These are phyloP conservation scores for Harringtonia lauricola DNA, from an alignment of 2,329 filamentous ascomycete genomes.

Conservation along the genomic window DNA sequence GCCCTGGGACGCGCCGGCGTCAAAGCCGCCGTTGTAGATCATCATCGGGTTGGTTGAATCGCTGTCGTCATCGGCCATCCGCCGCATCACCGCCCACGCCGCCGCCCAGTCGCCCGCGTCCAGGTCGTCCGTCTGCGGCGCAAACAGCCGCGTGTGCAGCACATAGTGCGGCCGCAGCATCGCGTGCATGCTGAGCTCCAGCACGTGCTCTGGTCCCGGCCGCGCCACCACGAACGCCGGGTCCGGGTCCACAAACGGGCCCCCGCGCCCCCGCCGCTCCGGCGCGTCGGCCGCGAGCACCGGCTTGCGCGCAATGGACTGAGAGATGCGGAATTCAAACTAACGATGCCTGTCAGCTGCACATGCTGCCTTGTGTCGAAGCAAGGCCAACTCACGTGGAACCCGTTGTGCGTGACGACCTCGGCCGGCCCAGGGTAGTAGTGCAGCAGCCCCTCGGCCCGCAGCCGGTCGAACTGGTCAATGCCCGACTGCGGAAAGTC, in stretches of 20 bases:
- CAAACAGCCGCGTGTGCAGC: conserved; percentile 25
- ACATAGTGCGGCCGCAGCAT: conserved; percentile 24
- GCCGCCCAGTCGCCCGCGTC: conserved; percentile 22
- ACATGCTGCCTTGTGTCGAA: no score
- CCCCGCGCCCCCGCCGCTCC: conserved; percentile 13
- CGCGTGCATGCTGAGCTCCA: conserved; percentile 25
- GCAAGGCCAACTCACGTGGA: conserved; percentile 3
- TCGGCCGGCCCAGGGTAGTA: conserved; percentile 10
- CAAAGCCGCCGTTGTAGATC: conserved; percentile 33
- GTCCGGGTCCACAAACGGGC: conserved; percentile 18
- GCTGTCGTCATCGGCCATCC: conserved; percentile 8
- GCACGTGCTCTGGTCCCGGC: conserved; percentile 17
- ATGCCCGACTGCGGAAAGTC: conserved; percentile 8
- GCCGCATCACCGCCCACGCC: conserved; percentile 22
- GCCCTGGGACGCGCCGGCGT: conserved; percentile 28
- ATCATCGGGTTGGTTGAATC: conserved; percentile 18
- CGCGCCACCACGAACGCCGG: conserved; percentile 18
- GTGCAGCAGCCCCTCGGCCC: conserved; percentile 8
- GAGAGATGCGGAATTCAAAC: conserved; percentile 18
- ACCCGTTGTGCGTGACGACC: conserved; percentile 5
- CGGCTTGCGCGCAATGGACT: conserved; percentile 14
- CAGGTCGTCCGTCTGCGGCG: conserved; percentile 25
- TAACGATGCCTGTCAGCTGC: not conserved
- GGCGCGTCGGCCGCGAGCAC: conserved; percentile 14
- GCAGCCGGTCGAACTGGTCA: conserved; percentile 10